These are phyloP conservation scores for Silene noctiflora DNA, from an alignment of 179 eudicot genomes.

Conservation along the genomic window DNA sequence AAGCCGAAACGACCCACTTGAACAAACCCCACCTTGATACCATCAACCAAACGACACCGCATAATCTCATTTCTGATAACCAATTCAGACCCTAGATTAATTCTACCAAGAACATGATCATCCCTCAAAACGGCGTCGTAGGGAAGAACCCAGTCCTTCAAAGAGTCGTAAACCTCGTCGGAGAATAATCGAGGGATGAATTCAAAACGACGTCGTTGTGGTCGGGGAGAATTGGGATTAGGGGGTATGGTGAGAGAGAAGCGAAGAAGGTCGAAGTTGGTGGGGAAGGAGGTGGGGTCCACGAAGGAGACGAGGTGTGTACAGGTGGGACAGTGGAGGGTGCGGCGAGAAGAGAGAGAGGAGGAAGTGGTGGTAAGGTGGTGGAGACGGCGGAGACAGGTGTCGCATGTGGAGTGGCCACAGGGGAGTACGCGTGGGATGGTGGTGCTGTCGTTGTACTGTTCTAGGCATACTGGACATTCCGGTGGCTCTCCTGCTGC, in stretches of 20 bases:
- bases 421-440: slow-evolving; percentile 80
- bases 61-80: slow-evolving; percentile 11
- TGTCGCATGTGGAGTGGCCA: slow-evolving; percentile 74
- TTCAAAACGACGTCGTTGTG: slow-evolving; percentile 2
- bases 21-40: slow-evolving; percentile 45
- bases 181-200: slow-evolving; percentile 46
- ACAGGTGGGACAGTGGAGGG: slow-evolving; percentile 73
- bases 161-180: slow-evolving; percentile 40
- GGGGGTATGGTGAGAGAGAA: slow-evolving; percentile 26
- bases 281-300: slow-evolving; percentile 61
- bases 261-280: slow-evolving; percentile 82
- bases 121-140: slow-evolving; percentile 34
- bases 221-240: neutral
- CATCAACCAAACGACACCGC: slow-evolving; percentile 32
- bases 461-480: slow-evolving; percentile 77
- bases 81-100: slow-evolving; percentile 15
- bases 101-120: slow-evolving; percentile 29
- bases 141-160: slow-evolving; percentile 71
- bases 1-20: slow-evolving; percentile 37
- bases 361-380: neutral
- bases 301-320: slow-evolving; percentile 59
- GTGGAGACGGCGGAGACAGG: slow-evolving; percentile 48
- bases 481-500: slow-evolving; percentile 53
- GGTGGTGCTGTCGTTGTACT: slow-evolving; percentile 43
- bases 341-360: slow-evolving; percentile 36